Evolutionary conservation across 1,284 basidiomycete species (phyloP).

Genomic region (Ceratobasidium sp.): DNA sequence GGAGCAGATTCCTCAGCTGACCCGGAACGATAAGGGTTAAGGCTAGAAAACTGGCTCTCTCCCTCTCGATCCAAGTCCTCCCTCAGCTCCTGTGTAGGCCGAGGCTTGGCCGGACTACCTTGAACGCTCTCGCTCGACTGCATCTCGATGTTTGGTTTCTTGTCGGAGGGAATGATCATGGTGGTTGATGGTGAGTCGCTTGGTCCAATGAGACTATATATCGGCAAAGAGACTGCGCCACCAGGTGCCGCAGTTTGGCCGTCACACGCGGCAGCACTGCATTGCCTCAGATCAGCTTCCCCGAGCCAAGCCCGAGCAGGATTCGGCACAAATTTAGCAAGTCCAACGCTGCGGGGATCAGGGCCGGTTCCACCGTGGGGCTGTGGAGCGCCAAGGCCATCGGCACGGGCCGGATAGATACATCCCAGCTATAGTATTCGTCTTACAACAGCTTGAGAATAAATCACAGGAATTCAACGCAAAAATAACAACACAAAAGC

Average conservation of each 20-base stretch:
- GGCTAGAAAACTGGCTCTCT: background rate
- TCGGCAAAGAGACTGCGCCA: background rate
- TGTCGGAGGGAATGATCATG: conserved; percentile 36
- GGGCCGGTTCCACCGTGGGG: background rate
- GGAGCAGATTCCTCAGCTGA: background rate
- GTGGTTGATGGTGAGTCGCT: background rate
- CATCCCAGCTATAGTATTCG: background rate
- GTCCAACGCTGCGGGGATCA: background rate
- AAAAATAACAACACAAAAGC: background rate
- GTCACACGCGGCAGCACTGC: conserved; percentile 2
- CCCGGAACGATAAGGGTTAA: background rate
- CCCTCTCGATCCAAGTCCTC: background rate
- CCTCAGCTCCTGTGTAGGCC: background rate
- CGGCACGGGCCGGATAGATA: background rate
- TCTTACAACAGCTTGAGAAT: background rate
- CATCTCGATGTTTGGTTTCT: background rate
- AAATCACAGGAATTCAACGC: background rate
- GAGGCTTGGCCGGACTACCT: background rate
- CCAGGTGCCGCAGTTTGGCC: background rate
- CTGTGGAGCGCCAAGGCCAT: background rate
- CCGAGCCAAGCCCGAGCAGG: background rate
- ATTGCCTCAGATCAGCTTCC: conserved; percentile 9
- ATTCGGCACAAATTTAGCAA: background rate
- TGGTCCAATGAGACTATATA: background rate
- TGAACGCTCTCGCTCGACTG: background rate